Conservation (phyloP, 345 rosid genomes). For the Hibiscus tridactylites region DNA sequence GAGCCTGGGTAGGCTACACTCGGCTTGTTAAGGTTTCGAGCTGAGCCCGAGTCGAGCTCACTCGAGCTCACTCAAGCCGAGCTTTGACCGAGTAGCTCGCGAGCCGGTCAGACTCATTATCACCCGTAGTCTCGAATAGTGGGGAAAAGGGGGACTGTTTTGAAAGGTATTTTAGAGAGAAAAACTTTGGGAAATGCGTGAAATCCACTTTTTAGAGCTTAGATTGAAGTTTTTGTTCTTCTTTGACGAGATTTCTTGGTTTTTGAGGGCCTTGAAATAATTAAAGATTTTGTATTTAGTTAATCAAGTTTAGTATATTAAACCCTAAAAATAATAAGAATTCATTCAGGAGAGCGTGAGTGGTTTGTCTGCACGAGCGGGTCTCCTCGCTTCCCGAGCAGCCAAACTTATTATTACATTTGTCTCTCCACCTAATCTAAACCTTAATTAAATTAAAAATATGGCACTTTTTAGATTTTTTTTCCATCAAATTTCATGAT, state of each 20-base stretch:
- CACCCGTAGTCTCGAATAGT: neutral
- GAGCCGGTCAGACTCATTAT: too few relatives aligned
- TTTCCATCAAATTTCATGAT: neutral
- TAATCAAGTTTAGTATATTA: constrained; percentile 8
- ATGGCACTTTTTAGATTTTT: too few relatives aligned
- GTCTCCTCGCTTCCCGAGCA: constrained; percentile 49
- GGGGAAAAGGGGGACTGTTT: constrained; percentile 18
- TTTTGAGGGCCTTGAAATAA: constrained; percentile 10
- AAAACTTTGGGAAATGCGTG: constrained; percentile 25
- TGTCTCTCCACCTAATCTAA: constrained; percentile 14
- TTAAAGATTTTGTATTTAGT: constrained; percentile 19
- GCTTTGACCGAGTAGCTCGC: too few relatives aligned
- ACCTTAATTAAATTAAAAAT: neutral
- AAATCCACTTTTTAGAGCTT: constrained; percentile 18
- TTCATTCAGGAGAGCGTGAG: constrained; percentile 23
- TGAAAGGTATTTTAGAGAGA: constrained; percentile 27
- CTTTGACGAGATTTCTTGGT: constrained; percentile 14
- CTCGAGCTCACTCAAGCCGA: too few relatives aligned
- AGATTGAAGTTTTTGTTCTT: neutral
- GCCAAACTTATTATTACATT: constrained; percentile 33
- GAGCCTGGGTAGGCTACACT: too few relatives aligned
- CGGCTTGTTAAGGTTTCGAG: too few relatives aligned
- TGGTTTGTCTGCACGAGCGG: constrained; percentile 66
- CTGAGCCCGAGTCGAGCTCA: too few relatives aligned
- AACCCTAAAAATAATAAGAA: neutral